Evolutionary conservation across 352 stramenopile species (phyloP).

Genomic region (Phytophthora pisi): DNA sequence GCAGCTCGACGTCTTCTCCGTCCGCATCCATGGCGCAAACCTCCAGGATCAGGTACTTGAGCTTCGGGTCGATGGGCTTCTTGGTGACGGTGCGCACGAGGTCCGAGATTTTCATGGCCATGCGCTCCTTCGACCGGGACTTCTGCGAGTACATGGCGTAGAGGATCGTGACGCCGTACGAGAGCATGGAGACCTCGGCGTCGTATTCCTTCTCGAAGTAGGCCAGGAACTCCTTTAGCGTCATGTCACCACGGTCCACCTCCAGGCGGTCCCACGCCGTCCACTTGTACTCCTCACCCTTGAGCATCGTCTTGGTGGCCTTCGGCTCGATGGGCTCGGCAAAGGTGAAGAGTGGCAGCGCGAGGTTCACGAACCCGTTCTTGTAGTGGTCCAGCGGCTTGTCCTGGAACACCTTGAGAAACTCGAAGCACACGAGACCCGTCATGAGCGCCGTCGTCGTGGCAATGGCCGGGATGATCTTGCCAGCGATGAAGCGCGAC

Average conservation of each 20-base stretch:
- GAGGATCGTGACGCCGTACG: conserved; percentile 93
- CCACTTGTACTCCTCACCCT: conserved; percentile 97
- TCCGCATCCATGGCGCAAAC: conserved; percentile 96
- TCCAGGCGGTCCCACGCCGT: conserved; percentile 98
- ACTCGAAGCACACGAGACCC: conserved; percentile 98
- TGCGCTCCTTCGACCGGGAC: conserved; percentile 92
- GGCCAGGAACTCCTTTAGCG: conserved; percentile 95
- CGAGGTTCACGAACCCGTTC: conserved; percentile 99
- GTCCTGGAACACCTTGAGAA: conserved; percentile 95
- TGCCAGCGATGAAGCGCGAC: conserved; percentile 99
- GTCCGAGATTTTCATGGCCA: conserved; percentile 97
- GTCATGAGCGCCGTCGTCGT: conserved; percentile 99
- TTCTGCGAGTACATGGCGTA: conserved; percentile 91
- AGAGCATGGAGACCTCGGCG: conserved; percentile 98
- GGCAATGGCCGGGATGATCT: conserved; percentile 99
- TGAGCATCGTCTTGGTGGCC: conserved; percentile 92
- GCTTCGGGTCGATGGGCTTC: conserved; percentile 93
- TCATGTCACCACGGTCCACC: conserved; percentile 95
- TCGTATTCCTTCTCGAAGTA: conserved; percentile 97
- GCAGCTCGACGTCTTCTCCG: conserved; percentile 96
- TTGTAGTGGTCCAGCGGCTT: conserved; percentile 96
- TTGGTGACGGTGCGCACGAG: conserved; percentile 96
- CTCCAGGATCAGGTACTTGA: conserved; percentile 97
- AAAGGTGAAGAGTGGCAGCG: conserved; percentile 97
- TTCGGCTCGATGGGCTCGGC: conserved; percentile 96